A percentile compares a stretch with the other conserved stretches of the same genome.
Evolutionary conservation across 2,329 filamentous ascomycete genomes (phyloP).

Genomic region (Sphaceloma murrayae): DNA sequence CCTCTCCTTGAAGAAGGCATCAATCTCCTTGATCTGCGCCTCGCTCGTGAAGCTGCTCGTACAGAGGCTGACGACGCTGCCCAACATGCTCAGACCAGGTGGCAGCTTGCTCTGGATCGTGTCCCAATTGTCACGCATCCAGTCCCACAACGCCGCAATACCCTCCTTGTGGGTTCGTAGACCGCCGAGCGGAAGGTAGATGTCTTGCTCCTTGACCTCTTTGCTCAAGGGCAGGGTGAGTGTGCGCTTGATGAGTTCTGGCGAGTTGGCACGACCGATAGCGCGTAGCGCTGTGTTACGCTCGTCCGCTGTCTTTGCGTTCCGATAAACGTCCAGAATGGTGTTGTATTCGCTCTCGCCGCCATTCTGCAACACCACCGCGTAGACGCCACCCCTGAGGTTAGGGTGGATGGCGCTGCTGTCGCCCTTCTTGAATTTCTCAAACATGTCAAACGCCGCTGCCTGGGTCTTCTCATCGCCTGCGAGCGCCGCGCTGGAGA

Average conservation of each 20-base stretch:
- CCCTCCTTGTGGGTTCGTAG: constrained; percentile 69
- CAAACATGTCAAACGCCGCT: constrained; percentile 83
- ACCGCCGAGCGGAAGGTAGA: constrained; percentile 77
- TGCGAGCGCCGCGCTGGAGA: constrained; percentile 69
- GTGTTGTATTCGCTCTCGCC: constrained; percentile 79
- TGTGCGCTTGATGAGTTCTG: constrained; percentile 71
- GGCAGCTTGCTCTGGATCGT: constrained; percentile 69
- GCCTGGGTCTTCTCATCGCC: constrained; percentile 70
- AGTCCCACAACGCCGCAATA: constrained; percentile 69
- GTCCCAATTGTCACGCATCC: constrained; percentile 86
- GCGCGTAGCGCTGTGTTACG: constrained; percentile 82
- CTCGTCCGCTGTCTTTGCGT: constrained; percentile 70
- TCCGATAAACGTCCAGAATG: constrained; percentile 64
- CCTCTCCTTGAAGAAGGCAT: constrained; percentile 71
- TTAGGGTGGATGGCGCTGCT: constrained; percentile 80
- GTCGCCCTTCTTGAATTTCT: constrained; percentile 72
- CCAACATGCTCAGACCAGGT: constrained; percentile 77
- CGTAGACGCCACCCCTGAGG: constrained; percentile 76
- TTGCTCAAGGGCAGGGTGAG: constrained; percentile 64
- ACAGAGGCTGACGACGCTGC: constrained; percentile 71
- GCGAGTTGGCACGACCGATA: constrained; percentile 67
- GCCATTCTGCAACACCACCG: constrained; percentile 73
- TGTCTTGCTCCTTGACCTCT: constrained; percentile 87
- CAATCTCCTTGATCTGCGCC: constrained; percentile 64
- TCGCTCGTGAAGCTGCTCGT: constrained; percentile 70